Evolutionary conservation across 306 rosid species (phyloP).

Genomic region (Notholithocarpus densiflorus): DNA sequence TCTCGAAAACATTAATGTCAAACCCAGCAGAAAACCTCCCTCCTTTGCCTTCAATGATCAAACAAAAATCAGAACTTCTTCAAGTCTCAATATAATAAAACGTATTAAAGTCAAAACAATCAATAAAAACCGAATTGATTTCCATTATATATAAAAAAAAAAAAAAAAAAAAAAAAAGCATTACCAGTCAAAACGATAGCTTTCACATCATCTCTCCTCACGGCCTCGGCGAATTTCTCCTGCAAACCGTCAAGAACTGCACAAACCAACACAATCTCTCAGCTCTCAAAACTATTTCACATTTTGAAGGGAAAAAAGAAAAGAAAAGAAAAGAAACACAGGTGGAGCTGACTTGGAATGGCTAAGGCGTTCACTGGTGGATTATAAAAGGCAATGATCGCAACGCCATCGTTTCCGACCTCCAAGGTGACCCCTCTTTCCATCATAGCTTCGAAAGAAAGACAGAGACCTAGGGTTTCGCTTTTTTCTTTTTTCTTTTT

Average conservation of each 20-base stretch:
- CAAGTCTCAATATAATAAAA: neutral
- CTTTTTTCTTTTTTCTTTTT: neutral
- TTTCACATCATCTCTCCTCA: constrained; percentile 72
- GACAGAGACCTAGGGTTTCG: neutral
- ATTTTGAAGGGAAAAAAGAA: neutral
- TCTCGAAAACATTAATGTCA: constrained; percentile 85
- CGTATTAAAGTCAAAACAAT: neutral
- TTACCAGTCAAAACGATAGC: constrained; percentile 91
- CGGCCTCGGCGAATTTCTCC: constrained; percentile 73
- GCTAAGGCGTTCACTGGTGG: constrained; percentile 97
- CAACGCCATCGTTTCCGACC: constrained; percentile 91
- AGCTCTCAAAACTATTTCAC: neutral
- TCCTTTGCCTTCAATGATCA: constrained; percentile 59
- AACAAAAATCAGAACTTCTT: neutral
- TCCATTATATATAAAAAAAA: neutral
- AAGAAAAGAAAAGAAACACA: neutral
- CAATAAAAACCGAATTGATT: too few species aligned
- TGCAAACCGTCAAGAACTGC: constrained; percentile 65
- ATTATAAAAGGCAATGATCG: constrained; percentile 70
- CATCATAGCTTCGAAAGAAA: constrained; percentile 43
- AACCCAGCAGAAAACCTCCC: constrained; percentile 92
- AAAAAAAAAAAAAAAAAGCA: neutral
- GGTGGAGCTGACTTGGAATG: constrained; percentile 42
- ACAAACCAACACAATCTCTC: constrained; percentile 3
- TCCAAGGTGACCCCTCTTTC: constrained; percentile 63